A percentile compares a stretch with the other conserved stretches of the same genome.
Conservation (phyloP, 192 early-diverging fungal species). For the Entomortierella chlamydospora region DNA sequence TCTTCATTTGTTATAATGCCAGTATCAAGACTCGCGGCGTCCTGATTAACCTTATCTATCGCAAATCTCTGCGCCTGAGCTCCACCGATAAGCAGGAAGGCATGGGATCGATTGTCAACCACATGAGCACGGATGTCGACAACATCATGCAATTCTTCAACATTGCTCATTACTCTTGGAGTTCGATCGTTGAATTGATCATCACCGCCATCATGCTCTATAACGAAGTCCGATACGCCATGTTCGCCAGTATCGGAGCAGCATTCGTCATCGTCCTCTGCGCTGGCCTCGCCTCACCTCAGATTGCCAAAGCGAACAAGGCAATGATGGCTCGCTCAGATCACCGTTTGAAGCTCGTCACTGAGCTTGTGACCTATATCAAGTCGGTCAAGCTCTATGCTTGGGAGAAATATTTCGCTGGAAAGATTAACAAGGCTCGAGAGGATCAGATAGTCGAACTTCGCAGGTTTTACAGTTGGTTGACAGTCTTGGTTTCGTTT, state of each 20-base stretch:
- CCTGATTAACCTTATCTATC: conserved; percentile 65
- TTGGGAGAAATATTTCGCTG: conserved; percentile 68
- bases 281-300: background rate
- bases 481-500: background rate
- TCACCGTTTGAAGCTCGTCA: conserved; percentile 74
- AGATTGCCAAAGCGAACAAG: background rate
- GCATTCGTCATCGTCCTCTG: conserved; percentile 7
- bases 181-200: conserved; percentile 21
- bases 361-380: conserved; percentile 71
- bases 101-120: conserved; percentile 70
- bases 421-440: conserved; percentile 36
- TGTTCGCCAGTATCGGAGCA: conserved; percentile 28
- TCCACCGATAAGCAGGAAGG: conserved; percentile 66
- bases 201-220: conserved; percentile 29
- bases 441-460: conserved; percentile 43
- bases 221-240: conserved; percentile 19
- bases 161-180: conserved; percentile 33
- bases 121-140: conserved; percentile 61
- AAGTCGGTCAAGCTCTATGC: conserved; percentile 80
- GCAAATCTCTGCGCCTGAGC: conserved; percentile 65
- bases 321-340: conserved; percentile 50
- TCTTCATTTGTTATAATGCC: conserved; percentile 15
- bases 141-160: conserved; percentile 16
- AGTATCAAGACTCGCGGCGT: conserved; percentile 62
- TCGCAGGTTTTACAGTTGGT: conserved; percentile 24